phyloP scores from a whole-genome alignment of 352 stramenopile species.

The Thraustotheca clavata region DNA sequence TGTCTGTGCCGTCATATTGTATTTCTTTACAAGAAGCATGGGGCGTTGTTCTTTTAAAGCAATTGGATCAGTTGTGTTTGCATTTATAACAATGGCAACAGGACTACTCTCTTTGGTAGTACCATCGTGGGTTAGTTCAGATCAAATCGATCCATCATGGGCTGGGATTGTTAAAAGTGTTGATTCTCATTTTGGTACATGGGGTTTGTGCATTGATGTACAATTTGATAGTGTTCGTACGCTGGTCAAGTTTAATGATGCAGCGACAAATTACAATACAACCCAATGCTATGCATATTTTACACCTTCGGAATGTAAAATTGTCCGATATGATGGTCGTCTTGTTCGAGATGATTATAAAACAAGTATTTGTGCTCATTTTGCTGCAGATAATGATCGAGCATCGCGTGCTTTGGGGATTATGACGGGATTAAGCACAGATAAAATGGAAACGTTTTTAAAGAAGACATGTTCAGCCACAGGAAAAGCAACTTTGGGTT shows the following conservation, averaged over 20 bases:
- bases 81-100: background rate
- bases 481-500: background rate
- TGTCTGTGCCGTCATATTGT: background rate
- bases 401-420: slow-evolving; percentile 7
- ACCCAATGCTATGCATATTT: slow-evolving; percentile 11
- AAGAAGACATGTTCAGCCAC: background rate
- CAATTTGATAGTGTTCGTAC: background rate
- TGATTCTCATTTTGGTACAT: background rate
- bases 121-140: background rate
- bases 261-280: background rate
- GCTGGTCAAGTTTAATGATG: background rate
- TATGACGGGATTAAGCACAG: slow-evolving; percentile 9
- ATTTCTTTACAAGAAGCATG: background rate
- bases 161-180: background rate
- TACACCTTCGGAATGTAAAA: background rate
- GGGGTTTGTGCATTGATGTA: slow-evolving; percentile 3
- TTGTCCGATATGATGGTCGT: background rate
- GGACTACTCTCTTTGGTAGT: background rate
- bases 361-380: slow-evolving; percentile 1
- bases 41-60: background rate
- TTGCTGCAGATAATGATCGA: background rate
- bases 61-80: background rate
- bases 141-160: background rate
- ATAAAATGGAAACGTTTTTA: background rate
- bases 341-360: background rate